These are phyloP conservation scores for Scheffersomyces parashehatae DNA, from an alignment of 1,139 yeast species.

Conservation along the genomic window DNA sequence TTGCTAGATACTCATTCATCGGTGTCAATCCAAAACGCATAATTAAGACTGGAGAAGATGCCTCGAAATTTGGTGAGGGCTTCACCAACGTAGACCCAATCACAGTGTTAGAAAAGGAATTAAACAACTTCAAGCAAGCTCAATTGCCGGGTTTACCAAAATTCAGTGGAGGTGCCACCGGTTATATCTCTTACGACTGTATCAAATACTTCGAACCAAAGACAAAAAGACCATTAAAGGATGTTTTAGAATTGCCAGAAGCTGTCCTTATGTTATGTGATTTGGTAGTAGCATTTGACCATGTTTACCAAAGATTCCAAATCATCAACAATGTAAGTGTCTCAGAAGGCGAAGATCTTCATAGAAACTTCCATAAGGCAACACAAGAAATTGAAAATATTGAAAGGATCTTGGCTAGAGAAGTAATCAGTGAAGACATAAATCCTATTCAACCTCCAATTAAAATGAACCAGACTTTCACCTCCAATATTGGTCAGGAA, in stretches of 20 bases:
- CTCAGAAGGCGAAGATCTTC: constrained; percentile 39
- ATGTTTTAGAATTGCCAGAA: constrained; percentile 83
- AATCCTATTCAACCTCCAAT: constrained; percentile 70
- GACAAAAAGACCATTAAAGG: constrained; percentile 72
- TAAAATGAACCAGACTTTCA: constrained; percentile 60
- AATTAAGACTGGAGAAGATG: constrained; percentile 71
- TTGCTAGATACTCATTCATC: constrained; percentile 87
- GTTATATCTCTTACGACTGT: constrained; percentile 94
- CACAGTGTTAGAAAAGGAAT: constrained; percentile 67
- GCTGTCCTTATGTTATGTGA: constrained; percentile 90
- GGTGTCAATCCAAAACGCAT: constrained; percentile 83
- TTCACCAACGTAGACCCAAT: constrained; percentile 70
- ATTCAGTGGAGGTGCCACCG: constrained; percentile 94
- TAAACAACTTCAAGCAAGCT: constrained; percentile 64
- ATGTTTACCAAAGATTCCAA: constrained; percentile 90
- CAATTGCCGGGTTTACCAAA: constrained; percentile 79
- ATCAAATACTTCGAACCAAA: constrained; percentile 93
- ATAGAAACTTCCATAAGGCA: constrained; percentile 58
- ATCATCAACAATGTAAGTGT: constrained; percentile 76
- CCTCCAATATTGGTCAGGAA: constrained; percentile 87
- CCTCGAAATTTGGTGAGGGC: constrained; percentile 30
- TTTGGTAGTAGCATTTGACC: constrained; percentile 86
- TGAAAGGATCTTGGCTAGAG: constrained; percentile 48
- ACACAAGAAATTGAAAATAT: constrained; percentile 56
- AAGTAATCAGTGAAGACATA: constrained; percentile 31